Base-by-base conservation (phyloP, 2,329 filamentous ascomycete species). In the Trichoderma sp. region DNA sequence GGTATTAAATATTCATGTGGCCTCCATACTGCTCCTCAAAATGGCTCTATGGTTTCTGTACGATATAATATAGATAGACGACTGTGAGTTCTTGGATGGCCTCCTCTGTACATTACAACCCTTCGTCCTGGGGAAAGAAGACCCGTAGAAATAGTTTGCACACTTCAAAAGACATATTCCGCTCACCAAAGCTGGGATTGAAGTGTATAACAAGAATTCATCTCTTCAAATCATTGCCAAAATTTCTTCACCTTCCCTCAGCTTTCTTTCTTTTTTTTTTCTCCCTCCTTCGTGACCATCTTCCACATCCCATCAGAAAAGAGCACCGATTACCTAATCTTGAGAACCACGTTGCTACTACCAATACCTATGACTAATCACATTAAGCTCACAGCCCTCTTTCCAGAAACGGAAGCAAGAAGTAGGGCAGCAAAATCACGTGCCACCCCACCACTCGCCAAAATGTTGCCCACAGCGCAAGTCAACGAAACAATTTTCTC, bases 401-500 rank as follows among this genome's bases (percentile, higher is more conserved):
- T 48, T 48, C 42, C 42, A 48, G 10, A 48, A 48, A 48, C 42
- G 42, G 42, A 6, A 48, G 10, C 19, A 48, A 48, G n/a, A 13
- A 22, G n/a, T 48, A 48, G 42, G 42, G 42, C 42, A 48, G 42
- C 42, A 48, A 22, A 48, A 19, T 48, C 42, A 48, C 42, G 42
- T 48, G 42, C 9, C 5, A 48, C 22, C 29, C 39, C 66, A 64
- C 70, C 63, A 53, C 69, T 72, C 70, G 67, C 71, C 72, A 75
- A 79, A 75, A 76, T 76, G 70, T 67, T 67, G 59, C 74, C 73
- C 76, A 77, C 76, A 76, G 76, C 69, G 19, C 6, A 45, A 61
- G 54, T 64, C 32, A 59, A 64, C 34, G 70, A n/a, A n/a, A 67
- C 70, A 71, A 66, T 63, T 67, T 69, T 65, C 60, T 45, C 5